Evolutionary conservation across 192 early-diverging fungal genomes (phyloP).

Genomic region (Linnemannia exigua): DNA sequence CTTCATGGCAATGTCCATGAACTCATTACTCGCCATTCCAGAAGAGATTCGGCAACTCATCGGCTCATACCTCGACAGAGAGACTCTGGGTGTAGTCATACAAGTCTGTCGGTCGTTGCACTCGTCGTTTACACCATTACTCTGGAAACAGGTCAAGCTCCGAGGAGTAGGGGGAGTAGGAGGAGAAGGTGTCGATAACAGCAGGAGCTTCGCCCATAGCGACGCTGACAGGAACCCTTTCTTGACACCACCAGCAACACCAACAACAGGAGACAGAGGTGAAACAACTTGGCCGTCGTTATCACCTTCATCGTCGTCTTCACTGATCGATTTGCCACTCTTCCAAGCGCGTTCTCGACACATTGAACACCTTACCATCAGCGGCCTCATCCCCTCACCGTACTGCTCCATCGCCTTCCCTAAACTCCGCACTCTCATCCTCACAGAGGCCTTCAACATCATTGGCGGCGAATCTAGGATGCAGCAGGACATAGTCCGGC

Average conservation of each 20-base stretch:
- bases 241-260: neutral
- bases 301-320: neutral
- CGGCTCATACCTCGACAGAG: neutral
- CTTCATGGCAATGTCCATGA: neutral
- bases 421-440: neutral
- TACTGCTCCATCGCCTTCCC: neutral
- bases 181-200: neutral
- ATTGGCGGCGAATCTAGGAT: neutral
- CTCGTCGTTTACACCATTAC: neutral
- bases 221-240: neutral
- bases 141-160: neutral
- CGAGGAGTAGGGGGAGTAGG: neutral
- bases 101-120: neutral
- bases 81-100: neutral
- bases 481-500: neutral
- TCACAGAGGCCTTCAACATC: neutral
- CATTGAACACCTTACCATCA: neutral
- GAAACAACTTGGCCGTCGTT: neutral
- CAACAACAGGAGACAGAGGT: neutral
- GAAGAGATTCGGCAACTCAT: slow-evolving; percentile 8
- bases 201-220: too few species aligned
- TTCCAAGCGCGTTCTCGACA: neutral
- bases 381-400: neutral
- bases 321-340: neutral
- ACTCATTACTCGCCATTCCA: neutral